A percentile compares a stretch with the other conserved stretches of the same genome.
These are phyloP conservation scores for Ottelia alismoides DNA, from an alignment of 106 monocot species.

Conservation along the genomic window DNA sequence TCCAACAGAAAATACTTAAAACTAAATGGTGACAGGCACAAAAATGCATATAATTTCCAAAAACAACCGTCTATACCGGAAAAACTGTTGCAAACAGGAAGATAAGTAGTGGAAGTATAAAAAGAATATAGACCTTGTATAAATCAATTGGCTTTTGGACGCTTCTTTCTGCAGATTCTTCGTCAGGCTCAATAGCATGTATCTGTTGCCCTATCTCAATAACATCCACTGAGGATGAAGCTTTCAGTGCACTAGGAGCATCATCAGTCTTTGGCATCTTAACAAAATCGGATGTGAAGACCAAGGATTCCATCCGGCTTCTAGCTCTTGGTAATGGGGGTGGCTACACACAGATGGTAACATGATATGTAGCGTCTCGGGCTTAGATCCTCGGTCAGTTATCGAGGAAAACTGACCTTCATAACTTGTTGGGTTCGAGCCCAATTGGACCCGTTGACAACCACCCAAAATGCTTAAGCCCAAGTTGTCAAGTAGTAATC, in stretches of 20 bases:
- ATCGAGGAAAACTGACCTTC: too few relatives aligned
- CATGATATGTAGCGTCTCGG: too few relatives aligned
- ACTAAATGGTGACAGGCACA: not conserved
- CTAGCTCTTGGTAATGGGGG: conserved; percentile 53
- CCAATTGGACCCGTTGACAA: too few relatives aligned
- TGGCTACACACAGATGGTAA: too few relatives aligned
- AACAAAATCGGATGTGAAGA: conserved; percentile 47
- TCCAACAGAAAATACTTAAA: not conserved
- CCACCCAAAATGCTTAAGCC: too few relatives aligned
- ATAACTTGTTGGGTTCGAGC: too few relatives aligned
- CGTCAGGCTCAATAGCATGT: conserved; percentile 16
- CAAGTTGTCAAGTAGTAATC: too few relatives aligned
- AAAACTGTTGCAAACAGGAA: not conserved
- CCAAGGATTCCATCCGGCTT: conserved; percentile 64
- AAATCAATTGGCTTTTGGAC: conserved; percentile 81
- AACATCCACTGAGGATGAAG: conserved; percentile 7
- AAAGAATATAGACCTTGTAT: conserved; percentile 54
- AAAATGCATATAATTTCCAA: not conserved
- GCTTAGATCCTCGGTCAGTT: too few relatives aligned
- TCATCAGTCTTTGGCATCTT: conserved; percentile 25
- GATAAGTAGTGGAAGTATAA: not conserved
- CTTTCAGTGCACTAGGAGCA: not conserved
- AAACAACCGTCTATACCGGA: not conserved
- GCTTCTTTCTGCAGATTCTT: conserved; percentile 14
- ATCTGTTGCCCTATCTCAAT: conserved; percentile 8